These are phyloP conservation scores for Aspergillus nanangensis DNA, from an alignment of 495 filamentous ascomycete genomes.

Conservation along the genomic window DNA sequence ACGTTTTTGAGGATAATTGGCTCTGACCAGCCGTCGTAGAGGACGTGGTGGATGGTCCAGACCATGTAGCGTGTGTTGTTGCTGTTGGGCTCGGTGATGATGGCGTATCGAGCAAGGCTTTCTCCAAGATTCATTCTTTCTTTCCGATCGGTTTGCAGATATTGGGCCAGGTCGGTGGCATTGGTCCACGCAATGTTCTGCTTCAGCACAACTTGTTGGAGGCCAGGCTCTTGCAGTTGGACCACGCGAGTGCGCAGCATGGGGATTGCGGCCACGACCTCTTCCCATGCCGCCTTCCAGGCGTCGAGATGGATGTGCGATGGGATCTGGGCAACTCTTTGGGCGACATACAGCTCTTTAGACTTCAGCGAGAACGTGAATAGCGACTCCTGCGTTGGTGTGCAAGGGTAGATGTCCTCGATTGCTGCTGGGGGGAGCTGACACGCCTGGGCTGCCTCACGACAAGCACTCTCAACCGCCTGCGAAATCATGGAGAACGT, in stretches of 20 bases:
- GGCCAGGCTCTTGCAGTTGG: slow-evolving; percentile 22
- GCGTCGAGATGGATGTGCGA: slow-evolving; percentile 23
- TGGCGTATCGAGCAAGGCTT: slow-evolving; percentile 40
- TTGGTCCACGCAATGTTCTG: slow-evolving; percentile 26
- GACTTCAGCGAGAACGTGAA: slow-evolving; percentile 57
- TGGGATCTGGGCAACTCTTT: slow-evolving; percentile 29
- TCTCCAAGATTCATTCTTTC: slow-evolving; percentile 41
- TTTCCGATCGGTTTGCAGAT: slow-evolving; percentile 27
- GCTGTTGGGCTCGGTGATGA: slow-evolving; percentile 17
- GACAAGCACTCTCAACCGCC: slow-evolving; percentile 19
- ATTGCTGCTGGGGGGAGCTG: slow-evolving; percentile 26
- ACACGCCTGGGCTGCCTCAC: slow-evolving; percentile 27
- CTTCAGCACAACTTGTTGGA: slow-evolving; percentile 43
- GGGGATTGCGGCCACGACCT: slow-evolving; percentile 33
- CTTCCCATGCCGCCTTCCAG: slow-evolving; percentile 48
- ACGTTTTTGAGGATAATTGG: slow-evolving; percentile 18
- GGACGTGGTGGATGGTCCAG: slow-evolving; percentile 53
- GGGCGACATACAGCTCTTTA: slow-evolving; percentile 54
- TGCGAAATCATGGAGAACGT: slow-evolving; percentile 35
- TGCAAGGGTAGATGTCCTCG: slow-evolving; percentile 56
- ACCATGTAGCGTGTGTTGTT: slow-evolving; percentile 35
- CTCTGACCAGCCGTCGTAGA: slow-evolving; percentile 60
- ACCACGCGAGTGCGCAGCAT: slow-evolving; percentile 45
- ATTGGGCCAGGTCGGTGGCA: slow-evolving; percentile 25
- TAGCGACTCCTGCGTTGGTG: slow-evolving; percentile 60